Percentiles rank a stretch among this genome's conserved stretches.
phyloP scores from a whole-genome alignment of 2,329 filamentous ascomycete species.

The Fusarium sacchari region DNA sequence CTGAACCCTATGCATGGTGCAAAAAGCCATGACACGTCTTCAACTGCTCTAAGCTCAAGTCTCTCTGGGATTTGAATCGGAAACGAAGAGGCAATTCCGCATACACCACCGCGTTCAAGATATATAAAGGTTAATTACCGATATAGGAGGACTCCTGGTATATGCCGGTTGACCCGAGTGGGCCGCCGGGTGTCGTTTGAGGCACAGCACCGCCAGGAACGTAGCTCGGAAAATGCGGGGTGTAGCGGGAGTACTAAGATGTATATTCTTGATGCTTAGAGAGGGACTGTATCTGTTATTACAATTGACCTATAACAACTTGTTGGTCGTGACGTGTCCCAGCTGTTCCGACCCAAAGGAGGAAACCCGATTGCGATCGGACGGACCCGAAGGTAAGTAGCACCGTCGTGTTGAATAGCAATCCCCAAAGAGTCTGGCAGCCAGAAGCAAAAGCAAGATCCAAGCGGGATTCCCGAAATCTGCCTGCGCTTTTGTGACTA shows the following conservation, averaged over 20 bases:
- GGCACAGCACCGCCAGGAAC: fast-evolving
- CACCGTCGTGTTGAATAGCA: fast-evolving
- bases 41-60: not conserved
- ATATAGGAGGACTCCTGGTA: fast-evolving
- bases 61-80: not conserved
- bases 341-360: not conserved
- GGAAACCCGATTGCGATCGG: fast-evolving
- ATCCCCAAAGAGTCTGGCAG: fast-evolving
- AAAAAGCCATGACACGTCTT: fast-evolving
- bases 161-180: too few relatives aligned
- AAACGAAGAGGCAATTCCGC: fast-evolving
- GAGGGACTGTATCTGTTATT: not conserved
- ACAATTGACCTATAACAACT: not conserved
- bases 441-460: fast-evolving
- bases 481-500: fast-evolving
- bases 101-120: not conserved
- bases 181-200: too few relatives aligned
- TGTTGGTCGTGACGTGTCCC: fast-evolving
- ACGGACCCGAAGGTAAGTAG: fast-evolving
- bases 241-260: fast-evolving
- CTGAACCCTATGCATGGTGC: fast-evolving
- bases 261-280: fast-evolving
- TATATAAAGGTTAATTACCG: fast-evolving
- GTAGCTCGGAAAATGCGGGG: not conserved
- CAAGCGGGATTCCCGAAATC: not conserved